Evolutionary conservation across 106 monocot genomes (phyloP), one percentile per base, ranked within the genome.

Genomic region (Phalaenopsis aphrodite): DNA sequence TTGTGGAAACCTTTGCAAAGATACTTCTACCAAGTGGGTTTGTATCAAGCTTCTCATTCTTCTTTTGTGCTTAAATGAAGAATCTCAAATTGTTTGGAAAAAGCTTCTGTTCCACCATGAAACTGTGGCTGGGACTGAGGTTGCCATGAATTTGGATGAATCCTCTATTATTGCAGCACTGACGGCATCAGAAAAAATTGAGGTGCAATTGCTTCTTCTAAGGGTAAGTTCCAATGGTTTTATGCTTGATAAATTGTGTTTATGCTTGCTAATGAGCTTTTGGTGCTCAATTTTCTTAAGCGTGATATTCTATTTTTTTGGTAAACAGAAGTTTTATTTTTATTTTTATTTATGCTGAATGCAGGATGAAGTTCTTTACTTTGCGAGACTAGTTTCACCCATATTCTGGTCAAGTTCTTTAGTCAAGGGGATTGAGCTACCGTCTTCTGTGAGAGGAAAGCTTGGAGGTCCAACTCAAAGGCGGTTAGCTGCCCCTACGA

Each of bases 381-480:
- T 83, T 84, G 84, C 92, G 38, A 86, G 75, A 42, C 78, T 80
- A 65, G 78, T 84, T 80, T 88, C 75, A 72, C 77, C 80, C 52
- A 48, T 86, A 85, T 86, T 97, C 65, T 94, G 89, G 91, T 92
- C 86, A 47, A 72, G 24, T 42, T 42, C 72, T 84, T 41, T 58
- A 41, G 75, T 67, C 8, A 76, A 76, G 4, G 82, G 80, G 66
- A 78, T 19, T 57, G 43, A 74, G n/a, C 80, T 94, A 79, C 90
- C 94, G 5, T 52, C 41, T 81, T 91, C 92, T 78, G 61, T 94
- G 49, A 96, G 81, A 83, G 96, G 96, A 85, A 97, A 84, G 84
- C 93, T 97, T 84, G 96, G 96, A 75, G 96, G 96, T 3, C 93
- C 90, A 77, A 88, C 88, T 84, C 90, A 84, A 77, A 37, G 96